These are phyloP conservation scores for Testicularia cyperi DNA, from an alignment of 1,284 basidiomycete species.

Conservation along the genomic window DNA sequence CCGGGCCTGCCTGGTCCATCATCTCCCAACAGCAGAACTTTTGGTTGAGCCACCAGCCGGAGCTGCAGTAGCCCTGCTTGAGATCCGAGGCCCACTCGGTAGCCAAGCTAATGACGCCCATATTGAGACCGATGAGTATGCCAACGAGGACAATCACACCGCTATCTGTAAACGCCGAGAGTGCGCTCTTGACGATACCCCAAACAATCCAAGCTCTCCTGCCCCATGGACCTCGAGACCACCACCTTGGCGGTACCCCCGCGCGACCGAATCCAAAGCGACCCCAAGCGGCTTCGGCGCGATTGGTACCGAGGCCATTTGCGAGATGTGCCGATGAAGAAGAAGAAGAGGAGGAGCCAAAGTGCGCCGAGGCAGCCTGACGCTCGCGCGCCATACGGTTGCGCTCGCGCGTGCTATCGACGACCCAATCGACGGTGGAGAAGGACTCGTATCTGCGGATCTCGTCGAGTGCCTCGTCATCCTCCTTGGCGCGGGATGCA, in stretches of 20 bases:
- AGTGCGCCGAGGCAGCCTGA: constrained; percentile 31
- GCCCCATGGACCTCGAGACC: constrained; percentile 24
- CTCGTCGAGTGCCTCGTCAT: constrained; percentile 53
- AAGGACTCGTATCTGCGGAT: constrained; percentile 50
- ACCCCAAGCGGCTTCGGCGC: constrained; percentile 28
- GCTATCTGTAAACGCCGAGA: constrained; percentile 49
- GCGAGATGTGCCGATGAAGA: constrained; percentile 39
- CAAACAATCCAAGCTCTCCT: constrained; percentile 39
- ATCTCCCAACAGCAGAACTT: constrained; percentile 96
- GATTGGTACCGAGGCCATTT: constrained; percentile 14
- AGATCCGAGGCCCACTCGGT: constrained; percentile 98
- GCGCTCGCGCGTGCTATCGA: constrained; percentile 55
- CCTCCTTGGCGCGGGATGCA: constrained; percentile 8
- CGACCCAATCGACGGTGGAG: constrained; percentile 58
- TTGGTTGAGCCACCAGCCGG: constrained; percentile 97
- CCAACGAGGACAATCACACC: constrained; percentile 64
- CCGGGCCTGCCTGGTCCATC: constrained; percentile 53
- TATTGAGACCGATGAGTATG: constrained; percentile 85
- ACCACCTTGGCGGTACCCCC: constrained; percentile 41
- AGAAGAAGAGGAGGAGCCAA: constrained; percentile 13
- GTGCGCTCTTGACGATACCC: constrained; percentile 37
- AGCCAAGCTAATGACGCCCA: constrained; percentile 89
- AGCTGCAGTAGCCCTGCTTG: constrained; percentile 93
- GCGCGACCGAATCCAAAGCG: constrained; percentile 19
- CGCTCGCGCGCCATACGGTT: constrained; percentile 47